phyloP scores from a whole-genome alignment of 2,329 filamentous ascomycete species.

The Calonectria naviculata region DNA sequence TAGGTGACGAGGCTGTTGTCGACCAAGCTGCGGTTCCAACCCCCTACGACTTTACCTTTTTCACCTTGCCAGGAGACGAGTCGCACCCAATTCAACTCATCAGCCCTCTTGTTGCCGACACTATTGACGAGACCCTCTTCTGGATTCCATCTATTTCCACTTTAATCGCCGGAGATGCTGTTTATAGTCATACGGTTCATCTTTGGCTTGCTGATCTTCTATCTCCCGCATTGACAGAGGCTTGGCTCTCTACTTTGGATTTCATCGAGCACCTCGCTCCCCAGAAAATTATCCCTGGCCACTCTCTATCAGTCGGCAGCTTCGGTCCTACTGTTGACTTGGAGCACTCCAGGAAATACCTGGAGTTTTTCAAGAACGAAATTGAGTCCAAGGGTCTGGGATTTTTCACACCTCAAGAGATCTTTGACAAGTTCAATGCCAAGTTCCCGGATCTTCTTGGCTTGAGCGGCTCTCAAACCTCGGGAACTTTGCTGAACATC shows the following conservation, averaged over 20 bases:
- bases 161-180: slow-evolving; percentile 23
- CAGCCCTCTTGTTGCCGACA: slow-evolving; percentile 21
- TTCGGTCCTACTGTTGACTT: background rate
- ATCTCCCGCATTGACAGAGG: slow-evolving; percentile 1
- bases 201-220: slow-evolving; percentile 25
- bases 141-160: slow-evolving; percentile 26
- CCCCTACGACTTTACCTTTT: slow-evolving; percentile 23
- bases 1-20: too few relatives aligned
- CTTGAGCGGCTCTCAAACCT: background rate
- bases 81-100: slow-evolving; percentile 15
- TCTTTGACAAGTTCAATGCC: background rate
- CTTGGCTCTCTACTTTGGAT: slow-evolving; percentile 24
- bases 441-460: slow-evolving; percentile 11
- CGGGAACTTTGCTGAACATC: slow-evolving; percentile 11
- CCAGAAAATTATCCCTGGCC: slow-evolving; percentile 9
- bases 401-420: slow-evolving; percentile 15
- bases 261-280: slow-evolving; percentile 9
- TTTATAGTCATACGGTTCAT: slow-evolving; percentile 23
- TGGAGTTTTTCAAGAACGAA: slow-evolving; percentile 14
- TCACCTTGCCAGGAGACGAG: slow-evolving; percentile 24
- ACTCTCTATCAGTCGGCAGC: background rate
- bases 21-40: slow-evolving; percentile 15
- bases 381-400: slow-evolving; percentile 17
- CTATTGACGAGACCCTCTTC: slow-evolving; percentile 25
- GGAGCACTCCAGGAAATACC: slow-evolving; percentile 14